Percentiles rank a stretch among this genome's conserved stretches.
phyloP scores from a whole-genome alignment of 176 grass and related monocot genomes.

The Aegilops umbellulata region DNA sequence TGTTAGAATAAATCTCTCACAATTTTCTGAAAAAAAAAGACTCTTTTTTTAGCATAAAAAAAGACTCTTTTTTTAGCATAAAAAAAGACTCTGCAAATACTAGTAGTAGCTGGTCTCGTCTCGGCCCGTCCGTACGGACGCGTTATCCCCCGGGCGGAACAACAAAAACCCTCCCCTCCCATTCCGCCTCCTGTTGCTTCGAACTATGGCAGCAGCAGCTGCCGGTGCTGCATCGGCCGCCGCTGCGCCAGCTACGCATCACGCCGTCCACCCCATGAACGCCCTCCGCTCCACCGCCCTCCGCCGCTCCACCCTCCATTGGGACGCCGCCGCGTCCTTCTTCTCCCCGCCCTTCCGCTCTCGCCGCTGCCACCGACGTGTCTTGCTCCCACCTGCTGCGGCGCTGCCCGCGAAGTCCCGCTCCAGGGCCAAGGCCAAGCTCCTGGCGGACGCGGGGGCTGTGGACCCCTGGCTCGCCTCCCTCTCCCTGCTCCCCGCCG shows the following conservation, averaged over 20 bases:
- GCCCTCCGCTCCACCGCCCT: constrained; percentile 33
- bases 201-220: constrained; percentile 41
- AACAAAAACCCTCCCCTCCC: background rate
- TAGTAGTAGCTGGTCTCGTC: background rate
- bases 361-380: constrained; percentile 25
- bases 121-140: background rate
- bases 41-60: too few species aligned
- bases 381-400: background rate
- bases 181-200: constrained; percentile 14
- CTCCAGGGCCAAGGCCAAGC: constrained; percentile 46
- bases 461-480: constrained; percentile 76
- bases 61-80: too few species aligned
- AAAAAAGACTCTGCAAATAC: too few species aligned
- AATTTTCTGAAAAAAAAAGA: too few species aligned
- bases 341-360: constrained; percentile 40
- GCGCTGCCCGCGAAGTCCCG: constrained; percentile 14
- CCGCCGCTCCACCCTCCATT: constrained; percentile 27
- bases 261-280: constrained; percentile 23
- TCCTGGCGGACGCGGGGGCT: constrained; percentile 40
- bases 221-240: constrained; percentile 28
- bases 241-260: background rate
- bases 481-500: constrained; percentile 52
- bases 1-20: too few species aligned
- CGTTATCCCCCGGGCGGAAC: constrained; percentile 16
- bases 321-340: constrained; percentile 28